Base-by-base conservation (phyloP, 106 monocot genomes). In the Ottelia alismoides region DNA sequence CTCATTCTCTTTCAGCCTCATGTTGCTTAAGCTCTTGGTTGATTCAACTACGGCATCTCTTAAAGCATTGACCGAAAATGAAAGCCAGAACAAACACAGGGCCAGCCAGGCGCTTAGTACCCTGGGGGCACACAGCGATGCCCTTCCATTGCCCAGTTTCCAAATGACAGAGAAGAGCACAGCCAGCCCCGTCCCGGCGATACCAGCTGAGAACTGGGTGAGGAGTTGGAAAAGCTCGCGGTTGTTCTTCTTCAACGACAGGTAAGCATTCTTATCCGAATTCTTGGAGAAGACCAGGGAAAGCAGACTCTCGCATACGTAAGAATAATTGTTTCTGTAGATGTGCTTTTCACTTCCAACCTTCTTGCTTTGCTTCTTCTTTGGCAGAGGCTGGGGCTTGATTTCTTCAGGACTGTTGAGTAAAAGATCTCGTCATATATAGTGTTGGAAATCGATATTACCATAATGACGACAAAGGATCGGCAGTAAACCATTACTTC, bases 161-260 rank as follows among this genome's bases (percentile, higher is more conserved):
- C 58, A 81, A 18, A 66, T 35, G 25, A 88, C 68, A 7, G 77
- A 77, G 55, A 84, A 66, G 27, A 94, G 53, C 53, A 94, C 68
- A 25, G 88, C 88, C 17, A 94, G 64, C 49, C 84, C 88, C n/a
- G 76, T 73, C 62, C 88, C 93, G 20, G 79, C 84, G 54, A 88
- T 78, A 2, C 80, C 81, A 11, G 86, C 74, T 28, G 84, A 77
- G 11, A 80, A 52, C 25, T 78, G 74, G 30, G 53, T 76, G 27
- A 94, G 68, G 25, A 88, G 48, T 50, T 80, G 47, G 43, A 65
- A 47, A 52, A 94, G 53, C 52, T 84, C 78, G 1, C 67, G 64
- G 2, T 72, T 71, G 46, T 77, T 75, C 52, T 84, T 83, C 68
- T 76, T 88, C 57, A 88, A 65, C 3, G 74, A 74, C 57, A 68